These are phyloP conservation scores for Colletotrichum melonis DNA, from an alignment of 2,329 filamentous ascomycete genomes.

Conservation along the genomic window DNA sequence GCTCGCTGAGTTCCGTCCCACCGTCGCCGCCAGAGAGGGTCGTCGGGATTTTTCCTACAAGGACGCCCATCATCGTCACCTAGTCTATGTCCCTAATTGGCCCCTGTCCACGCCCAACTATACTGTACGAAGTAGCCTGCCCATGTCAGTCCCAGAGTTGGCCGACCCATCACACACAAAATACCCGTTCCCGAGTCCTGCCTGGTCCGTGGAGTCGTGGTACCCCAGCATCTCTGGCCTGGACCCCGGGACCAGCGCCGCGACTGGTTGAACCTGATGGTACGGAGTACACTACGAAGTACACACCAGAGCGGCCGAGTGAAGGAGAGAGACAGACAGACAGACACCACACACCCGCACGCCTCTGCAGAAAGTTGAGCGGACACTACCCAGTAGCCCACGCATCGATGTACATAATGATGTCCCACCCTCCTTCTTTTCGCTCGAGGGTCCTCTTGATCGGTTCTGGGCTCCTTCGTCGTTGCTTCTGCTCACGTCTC, in stretches of 20 bases:
- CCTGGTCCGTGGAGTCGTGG: slow-evolving; percentile 29
- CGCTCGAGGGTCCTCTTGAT: slow-evolving; percentile 6
- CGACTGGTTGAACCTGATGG: slow-evolving; percentile 30
- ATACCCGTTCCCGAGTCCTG: slow-evolving; percentile 33
- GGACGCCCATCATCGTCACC: slow-evolving; percentile 22
- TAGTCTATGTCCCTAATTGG: slow-evolving; percentile 9
- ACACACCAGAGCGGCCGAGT: slow-evolving; percentile 4
- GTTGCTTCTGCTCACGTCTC: slow-evolving; percentile 32
- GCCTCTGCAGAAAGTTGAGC: slow-evolving; percentile 12
- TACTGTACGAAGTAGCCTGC: background rate
- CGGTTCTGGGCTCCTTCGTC: slow-evolving; percentile 23
- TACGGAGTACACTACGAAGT: slow-evolving; percentile 7
- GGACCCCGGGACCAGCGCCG: slow-evolving; percentile 19
- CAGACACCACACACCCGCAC: slow-evolving; percentile 20
- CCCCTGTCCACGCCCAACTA: slow-evolving; percentile 14
- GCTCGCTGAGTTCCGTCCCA: slow-evolving; percentile 5
- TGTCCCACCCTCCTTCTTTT: slow-evolving; percentile 31
- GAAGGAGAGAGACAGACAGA: slow-evolving; percentile 9
- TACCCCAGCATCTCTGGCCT: slow-evolving; percentile 29
- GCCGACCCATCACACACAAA: slow-evolving; percentile 26
- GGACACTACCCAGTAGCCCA: slow-evolving; percentile 2
- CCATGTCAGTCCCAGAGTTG: slow-evolving; percentile 30
- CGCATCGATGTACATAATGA: slow-evolving; percentile 34
- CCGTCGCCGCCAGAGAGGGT: slow-evolving; percentile 8
- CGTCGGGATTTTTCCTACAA: slow-evolving; percentile 22